Percentiles rank a stretch among this genome's conserved stretches.
phyloP scores from a whole-genome alignment of 257 asterid genomes.

The Solanum chiquidenum region DNA sequence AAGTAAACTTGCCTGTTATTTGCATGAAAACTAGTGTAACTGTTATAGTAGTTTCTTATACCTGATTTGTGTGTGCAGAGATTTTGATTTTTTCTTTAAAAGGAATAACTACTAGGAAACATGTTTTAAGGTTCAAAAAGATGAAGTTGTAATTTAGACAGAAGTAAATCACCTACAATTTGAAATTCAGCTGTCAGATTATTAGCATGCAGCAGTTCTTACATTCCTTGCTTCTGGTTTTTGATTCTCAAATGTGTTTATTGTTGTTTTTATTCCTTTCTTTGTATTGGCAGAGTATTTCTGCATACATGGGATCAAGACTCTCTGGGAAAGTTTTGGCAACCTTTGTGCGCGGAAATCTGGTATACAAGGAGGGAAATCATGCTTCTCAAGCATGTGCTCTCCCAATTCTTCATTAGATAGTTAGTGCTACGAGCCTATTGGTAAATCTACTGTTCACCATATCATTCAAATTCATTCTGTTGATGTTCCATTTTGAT shows the following conservation, averaged over 20 bases:
- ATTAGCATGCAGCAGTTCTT: neutral
- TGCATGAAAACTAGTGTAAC: neutral
- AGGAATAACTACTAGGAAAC: neutral
- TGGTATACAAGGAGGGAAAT: conserved; percentile 51
- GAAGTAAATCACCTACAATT: neutral
- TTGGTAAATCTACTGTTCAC: neutral
- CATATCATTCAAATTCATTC: neutral
- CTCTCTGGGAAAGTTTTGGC: conserved; percentile 67
- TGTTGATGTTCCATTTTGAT: neutral
- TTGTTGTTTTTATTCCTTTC: neutral
- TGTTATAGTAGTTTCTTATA: neutral
- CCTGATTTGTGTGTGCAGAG: neutral
- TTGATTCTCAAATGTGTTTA: neutral
- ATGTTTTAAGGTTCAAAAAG: neutral
- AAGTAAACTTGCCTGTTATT: neutral
- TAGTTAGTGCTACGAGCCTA: neutral
- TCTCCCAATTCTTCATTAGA: conserved; percentile 38
- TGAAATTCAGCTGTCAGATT: neutral
- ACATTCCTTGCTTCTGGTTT: neutral
- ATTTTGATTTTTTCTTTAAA: neutral
- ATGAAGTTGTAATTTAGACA: neutral
- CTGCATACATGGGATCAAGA: conserved; percentile 82
- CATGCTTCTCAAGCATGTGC: conserved; percentile 83
- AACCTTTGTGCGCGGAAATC: conserved; percentile 71
- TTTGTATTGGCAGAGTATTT: conserved; percentile 47